Base-by-base conservation (phyloP, 2,329 filamentous ascomycete genomes). In the Paraphoma chrysanthemicola region DNA sequence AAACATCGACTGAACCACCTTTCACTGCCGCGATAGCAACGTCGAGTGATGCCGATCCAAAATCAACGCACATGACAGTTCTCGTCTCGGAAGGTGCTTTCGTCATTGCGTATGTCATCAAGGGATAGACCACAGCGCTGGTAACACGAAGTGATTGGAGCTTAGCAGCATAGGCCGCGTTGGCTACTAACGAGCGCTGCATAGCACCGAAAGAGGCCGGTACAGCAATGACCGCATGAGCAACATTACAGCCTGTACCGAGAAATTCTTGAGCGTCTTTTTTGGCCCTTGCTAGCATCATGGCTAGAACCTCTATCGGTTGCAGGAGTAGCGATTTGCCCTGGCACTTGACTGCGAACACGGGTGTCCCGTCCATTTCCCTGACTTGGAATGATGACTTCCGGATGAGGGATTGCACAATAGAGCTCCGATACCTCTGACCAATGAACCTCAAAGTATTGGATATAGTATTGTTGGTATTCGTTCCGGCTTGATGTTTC, bases 121-220 rank as follows among this genome's bases (percentile, higher is more conserved):
- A n/a, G n/a, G n/a, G n/a, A n/a, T n/a, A n/a, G n/a, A n/a, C n/a
- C n/a, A n/a, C n/a, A n/a, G n/a, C n/a, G n/a, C n/a, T n/a, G n/a
- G n/a, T n/a, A n/a, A n/a, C n/a, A n/a, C n/a, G n/a, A n/a, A n/a
- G n/a, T n/a, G n/a, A n/a, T n/a, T n/a, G n/a, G n/a, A 96, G 86
- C 74, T 92, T 92, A 73, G 92, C 91, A 72, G 96, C 96, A 64
- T 83, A 83, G 78, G 92, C 92, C 68, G 92, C 92, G 76, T 96
- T 92, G 17, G 16, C 18, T 23, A 53, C 45, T 7, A 50, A 46
- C 23, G n/a, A 29, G 7, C 46, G 50, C 84, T 96, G 92, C 82
- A 91, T 91, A 82, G 95, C 91, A 82, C 95, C 95, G 90, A 96
- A 96, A 83, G 96, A 95, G 80, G 92, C 90, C 69, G 92, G 92